Conservation (phyloP, 139 green algal species). For the Chlamydomonas asymmetrica region DNA sequence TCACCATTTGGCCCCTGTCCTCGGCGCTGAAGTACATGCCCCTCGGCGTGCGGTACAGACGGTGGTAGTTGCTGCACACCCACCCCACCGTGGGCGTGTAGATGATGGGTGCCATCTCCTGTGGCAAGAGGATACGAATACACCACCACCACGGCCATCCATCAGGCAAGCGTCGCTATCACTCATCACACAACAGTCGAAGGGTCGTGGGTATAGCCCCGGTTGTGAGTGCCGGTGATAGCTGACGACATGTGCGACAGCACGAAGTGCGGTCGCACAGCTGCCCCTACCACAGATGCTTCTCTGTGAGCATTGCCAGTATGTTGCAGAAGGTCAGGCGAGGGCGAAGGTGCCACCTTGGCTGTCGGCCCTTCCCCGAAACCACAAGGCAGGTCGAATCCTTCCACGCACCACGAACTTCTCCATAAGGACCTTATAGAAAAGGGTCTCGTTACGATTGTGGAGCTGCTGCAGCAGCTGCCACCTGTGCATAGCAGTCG, state of each 20-base stretch:
- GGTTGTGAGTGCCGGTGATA: no score
- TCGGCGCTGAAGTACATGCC: slow-evolving; percentile 91
- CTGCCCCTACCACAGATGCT: no score
- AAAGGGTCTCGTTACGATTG: slow-evolving; percentile 95
- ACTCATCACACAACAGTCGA: not conserved
- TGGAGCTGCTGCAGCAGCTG: slow-evolving; percentile 74
- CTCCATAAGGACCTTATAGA: slow-evolving; percentile 75
- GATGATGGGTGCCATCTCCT: slow-evolving; percentile 89
- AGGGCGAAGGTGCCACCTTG: no score
- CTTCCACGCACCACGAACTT: slow-evolving; percentile 45
- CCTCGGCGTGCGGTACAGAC: slow-evolving; percentile 70
- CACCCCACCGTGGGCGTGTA: slow-evolving; percentile 96
- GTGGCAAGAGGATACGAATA: no score
- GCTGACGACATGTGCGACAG: not conserved
- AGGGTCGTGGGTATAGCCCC: slow-evolving; percentile 43
- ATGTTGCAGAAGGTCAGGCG: no score
- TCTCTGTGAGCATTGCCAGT: no score
- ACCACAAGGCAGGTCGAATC: no score
- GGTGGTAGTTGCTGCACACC: slow-evolving; percentile 81
- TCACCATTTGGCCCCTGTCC: slow-evolving; percentile 81
- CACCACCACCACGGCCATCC: no score
- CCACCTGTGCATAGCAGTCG: not conserved
- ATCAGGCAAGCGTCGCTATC: no score
- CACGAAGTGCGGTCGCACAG: no score
- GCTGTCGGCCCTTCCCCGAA: no score